A percentile compares a stretch with the other conserved stretches of the same genome.
These are phyloP conservation scores for Sordariomycetes sp. DNA, from an alignment of 2,329 filamentous ascomycete species.

Conservation along the genomic window DNA sequence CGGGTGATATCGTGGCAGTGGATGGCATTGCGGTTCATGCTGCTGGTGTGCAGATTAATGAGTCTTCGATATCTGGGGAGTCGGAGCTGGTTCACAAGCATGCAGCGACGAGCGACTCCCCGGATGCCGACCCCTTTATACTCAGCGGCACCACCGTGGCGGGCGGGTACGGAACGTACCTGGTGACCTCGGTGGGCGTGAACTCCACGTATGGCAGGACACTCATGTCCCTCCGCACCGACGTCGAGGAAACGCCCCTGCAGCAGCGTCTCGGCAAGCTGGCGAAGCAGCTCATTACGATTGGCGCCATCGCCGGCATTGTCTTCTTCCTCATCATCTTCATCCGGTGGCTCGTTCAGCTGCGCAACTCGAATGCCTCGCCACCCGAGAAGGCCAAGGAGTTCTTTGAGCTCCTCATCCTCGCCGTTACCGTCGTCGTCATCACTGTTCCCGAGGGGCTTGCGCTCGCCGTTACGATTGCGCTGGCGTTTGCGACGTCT, in stretches of 20 bases:
- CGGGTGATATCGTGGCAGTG: conserved; percentile 59
- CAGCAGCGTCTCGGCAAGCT: conserved; percentile 67
- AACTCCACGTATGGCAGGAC: conserved; percentile 67
- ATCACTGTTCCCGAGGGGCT: conserved; percentile 48
- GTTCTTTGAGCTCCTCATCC: conserved; percentile 25
- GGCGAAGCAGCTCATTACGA: conserved; percentile 56
- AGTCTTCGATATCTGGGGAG: conserved; percentile 66
- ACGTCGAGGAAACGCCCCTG: conserved; percentile 64
- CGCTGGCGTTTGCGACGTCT: conserved; percentile 48
- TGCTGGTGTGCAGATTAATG: conserved; percentile 50
- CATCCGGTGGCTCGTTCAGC: conserved; percentile 21
- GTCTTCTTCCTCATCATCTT: conserved; percentile 27
- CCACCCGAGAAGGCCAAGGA: conserved; percentile 37
- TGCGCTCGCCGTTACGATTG: conserved; percentile 46
- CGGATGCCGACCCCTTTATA: conserved; percentile 59
- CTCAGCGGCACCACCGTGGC: conserved; percentile 67
- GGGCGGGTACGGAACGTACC: conserved; percentile 61
- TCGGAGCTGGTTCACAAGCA: conserved; percentile 58
- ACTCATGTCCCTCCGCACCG: conserved; percentile 64
- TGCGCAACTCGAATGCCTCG: conserved; percentile 10
- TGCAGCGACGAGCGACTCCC: conserved; percentile 4
- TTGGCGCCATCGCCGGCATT: conserved; percentile 23
- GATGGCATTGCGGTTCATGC: conserved; percentile 57
- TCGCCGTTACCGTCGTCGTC: conserved; percentile 42
- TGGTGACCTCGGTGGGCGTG: conserved; percentile 62